Conservation (phyloP, 2,329 filamentous ascomycete species). For the Beauveria scarabaeidicola region DNA sequence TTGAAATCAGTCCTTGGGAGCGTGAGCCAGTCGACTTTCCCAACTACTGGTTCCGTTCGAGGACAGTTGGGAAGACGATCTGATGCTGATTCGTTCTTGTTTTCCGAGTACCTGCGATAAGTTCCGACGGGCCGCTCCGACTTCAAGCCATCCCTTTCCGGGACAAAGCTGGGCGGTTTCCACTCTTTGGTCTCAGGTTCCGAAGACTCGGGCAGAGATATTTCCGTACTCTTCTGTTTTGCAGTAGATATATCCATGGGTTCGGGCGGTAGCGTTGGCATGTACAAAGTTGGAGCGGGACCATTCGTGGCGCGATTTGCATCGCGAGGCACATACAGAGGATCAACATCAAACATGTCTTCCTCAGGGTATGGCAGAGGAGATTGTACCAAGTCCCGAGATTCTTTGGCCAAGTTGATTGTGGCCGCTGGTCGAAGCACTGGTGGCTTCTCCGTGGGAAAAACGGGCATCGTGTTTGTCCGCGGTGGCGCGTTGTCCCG, state of each 20-base stretch:
- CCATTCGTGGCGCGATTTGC: slow-evolving; percentile 2
- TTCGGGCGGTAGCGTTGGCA: slow-evolving; percentile 17
- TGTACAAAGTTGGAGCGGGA: slow-evolving; percentile 14
- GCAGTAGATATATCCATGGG: neutral
- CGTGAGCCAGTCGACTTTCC: slow-evolving; percentile 72
- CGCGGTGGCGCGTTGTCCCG: slow-evolving; percentile 1
- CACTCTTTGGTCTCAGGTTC: slow-evolving; percentile 27
- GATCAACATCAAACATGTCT: slow-evolving; percentile 18
- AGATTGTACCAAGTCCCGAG: slow-evolving; percentile 10
- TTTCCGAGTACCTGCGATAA: slow-evolving; percentile 47
- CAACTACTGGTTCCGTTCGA: slow-evolving; percentile 51
- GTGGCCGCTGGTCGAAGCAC: neutral
- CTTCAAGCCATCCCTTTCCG: slow-evolving; percentile 24
- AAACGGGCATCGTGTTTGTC: slow-evolving; percentile 4
- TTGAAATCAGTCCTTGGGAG: slow-evolving; percentile 64
- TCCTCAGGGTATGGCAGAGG: slow-evolving; percentile 32
- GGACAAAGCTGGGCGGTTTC: slow-evolving; percentile 39
- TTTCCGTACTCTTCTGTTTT: neutral
- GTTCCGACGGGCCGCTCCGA: slow-evolving; percentile 35
- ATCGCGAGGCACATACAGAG: slow-evolving; percentile 15
- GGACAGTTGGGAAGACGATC: slow-evolving; percentile 59
- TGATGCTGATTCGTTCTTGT: slow-evolving; percentile 20
- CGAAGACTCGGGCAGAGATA: neutral
- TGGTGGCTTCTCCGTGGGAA: slow-evolving; percentile 7
- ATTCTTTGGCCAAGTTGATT: neutral